Evolutionary conservation across 1,139 yeast species (phyloP).

Genomic region (Suhomyces choctaworum): DNA sequence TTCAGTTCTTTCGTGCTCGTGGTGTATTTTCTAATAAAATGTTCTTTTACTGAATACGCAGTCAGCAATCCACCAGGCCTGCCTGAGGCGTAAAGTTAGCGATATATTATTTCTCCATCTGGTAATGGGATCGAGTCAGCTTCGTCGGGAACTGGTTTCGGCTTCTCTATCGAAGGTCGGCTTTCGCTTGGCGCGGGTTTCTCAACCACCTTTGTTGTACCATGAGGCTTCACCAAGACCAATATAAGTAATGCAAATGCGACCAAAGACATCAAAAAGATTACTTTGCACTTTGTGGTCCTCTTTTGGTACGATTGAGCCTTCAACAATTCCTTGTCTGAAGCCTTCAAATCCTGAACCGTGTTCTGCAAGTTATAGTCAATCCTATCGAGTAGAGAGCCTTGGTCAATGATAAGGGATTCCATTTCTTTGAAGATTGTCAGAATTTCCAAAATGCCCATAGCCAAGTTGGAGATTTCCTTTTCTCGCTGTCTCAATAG

Average conservation of each 20-base stretch:
- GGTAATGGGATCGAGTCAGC: background rate
- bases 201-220: slow-evolving; percentile 26
- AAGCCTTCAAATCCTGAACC: slow-evolving; percentile 69
- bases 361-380: slow-evolving; percentile 87
- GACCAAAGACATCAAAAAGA: slow-evolving; percentile 66
- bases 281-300: slow-evolving; percentile 88
- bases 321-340: slow-evolving; percentile 72
- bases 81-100: slow-evolving; percentile 4
- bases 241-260: slow-evolving; percentile 73
- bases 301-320: slow-evolving; percentile 84
- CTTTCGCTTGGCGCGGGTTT: slow-evolving; percentile 18
- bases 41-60: slow-evolving; percentile 4
- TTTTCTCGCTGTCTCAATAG: slow-evolving; percentile 73
- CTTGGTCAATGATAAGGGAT: slow-evolving; percentile 89
- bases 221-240: slow-evolving; percentile 65
- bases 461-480: slow-evolving; percentile 87
- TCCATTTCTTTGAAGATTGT: slow-evolving; percentile 94
- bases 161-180: slow-evolving; percentile 11
- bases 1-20: slow-evolving; percentile 4
- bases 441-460: slow-evolving; percentile 89
- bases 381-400: slow-evolving; percentile 86
- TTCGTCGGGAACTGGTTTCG: no score
- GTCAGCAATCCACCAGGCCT: slow-evolving; percentile 9
- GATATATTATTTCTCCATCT: background rate
- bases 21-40: no score